Conservation (phyloP, 805 yeast species). For the Priceomyces fermenticarens region DNA sequence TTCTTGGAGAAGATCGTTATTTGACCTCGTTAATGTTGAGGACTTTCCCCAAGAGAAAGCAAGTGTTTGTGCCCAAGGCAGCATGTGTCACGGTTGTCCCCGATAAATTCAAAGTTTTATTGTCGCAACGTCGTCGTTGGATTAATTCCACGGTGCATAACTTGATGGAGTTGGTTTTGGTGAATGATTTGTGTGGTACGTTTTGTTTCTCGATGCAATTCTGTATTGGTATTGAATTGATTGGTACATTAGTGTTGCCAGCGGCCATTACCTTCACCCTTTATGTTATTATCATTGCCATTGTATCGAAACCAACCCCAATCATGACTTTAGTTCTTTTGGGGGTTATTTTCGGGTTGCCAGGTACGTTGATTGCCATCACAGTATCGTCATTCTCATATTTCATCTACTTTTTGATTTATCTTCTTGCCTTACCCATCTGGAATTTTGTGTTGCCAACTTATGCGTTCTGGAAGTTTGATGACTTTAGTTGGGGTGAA, state of each 20-base stretch:
- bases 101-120: constrained; percentile 66
- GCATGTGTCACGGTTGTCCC: constrained; percentile 94
- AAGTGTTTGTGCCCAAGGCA: constrained; percentile 83
- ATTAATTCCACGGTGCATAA: constrained; percentile 93
- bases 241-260: constrained; percentile 87
- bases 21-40: constrained; percentile 80
- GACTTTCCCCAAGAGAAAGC: constrained; percentile 87
- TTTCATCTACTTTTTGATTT: constrained; percentile 74
- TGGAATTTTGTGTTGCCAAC: constrained; percentile 90
- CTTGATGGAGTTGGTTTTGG: constrained; percentile 79
- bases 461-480: constrained; percentile 92
- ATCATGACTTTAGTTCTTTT: constrained; percentile 70
- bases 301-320: constrained; percentile 74
- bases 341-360: constrained; percentile 78
- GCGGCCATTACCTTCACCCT: constrained; percentile 82
- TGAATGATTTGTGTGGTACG: constrained; percentile 88
- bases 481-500: constrained; percentile 96
- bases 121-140: constrained; percentile 96
- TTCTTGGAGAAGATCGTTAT: constrained; percentile 89
- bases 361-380: constrained; percentile 75
- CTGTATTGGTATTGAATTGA: constrained; percentile 74
- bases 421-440: constrained; percentile 78
- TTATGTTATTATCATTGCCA: constrained; percentile 71
- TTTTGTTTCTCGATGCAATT: constrained; percentile 95
- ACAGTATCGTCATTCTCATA: constrained; percentile 76